phyloP scores from a whole-genome alignment of 1,284 basidiomycete genomes.

The Takashimella koratensis region DNA sequence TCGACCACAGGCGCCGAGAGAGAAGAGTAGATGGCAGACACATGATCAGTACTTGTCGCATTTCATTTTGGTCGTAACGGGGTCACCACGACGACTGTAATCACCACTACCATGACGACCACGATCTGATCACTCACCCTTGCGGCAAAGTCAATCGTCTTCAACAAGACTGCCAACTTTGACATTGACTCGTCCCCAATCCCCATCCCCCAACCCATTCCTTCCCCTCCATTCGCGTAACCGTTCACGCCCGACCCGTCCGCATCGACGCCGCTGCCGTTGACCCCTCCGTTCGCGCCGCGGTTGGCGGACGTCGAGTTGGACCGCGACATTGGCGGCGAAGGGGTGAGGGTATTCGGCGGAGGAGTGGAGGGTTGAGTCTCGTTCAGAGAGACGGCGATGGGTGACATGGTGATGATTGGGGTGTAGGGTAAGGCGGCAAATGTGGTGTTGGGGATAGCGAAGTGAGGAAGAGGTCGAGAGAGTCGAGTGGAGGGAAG shows the following conservation, averaged over 20 bases:
- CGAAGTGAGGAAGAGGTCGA: not conserved
- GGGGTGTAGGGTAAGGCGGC: not conserved
- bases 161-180: constrained; percentile 27
- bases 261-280: no score
- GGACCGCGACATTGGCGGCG: not conserved
- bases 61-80: not conserved
- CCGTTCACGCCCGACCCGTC: no score
- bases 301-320: not conserved
- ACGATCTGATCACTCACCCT: constrained; percentile 44
- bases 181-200: not conserved
- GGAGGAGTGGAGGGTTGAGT: constrained; percentile 10
- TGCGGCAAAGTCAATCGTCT: constrained; percentile 47
- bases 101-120: no score
- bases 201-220: no score
- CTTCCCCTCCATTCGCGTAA: no score
- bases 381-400: not conserved
- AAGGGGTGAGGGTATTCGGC: constrained; percentile 9
- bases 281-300: constrained; percentile 4
- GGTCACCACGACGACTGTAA: not conserved
- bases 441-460: not conserved
- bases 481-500: not conserved
- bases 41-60: not conserved
- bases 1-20: not conserved
- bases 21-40: not conserved
- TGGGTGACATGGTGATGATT: constrained; percentile 2